Percentiles rank a stretch among this genome's conserved stretches.
Evolutionary conservation across 192 early-diverging fungal species (phyloP).

Genomic region (Mortierella antarctica): DNA sequence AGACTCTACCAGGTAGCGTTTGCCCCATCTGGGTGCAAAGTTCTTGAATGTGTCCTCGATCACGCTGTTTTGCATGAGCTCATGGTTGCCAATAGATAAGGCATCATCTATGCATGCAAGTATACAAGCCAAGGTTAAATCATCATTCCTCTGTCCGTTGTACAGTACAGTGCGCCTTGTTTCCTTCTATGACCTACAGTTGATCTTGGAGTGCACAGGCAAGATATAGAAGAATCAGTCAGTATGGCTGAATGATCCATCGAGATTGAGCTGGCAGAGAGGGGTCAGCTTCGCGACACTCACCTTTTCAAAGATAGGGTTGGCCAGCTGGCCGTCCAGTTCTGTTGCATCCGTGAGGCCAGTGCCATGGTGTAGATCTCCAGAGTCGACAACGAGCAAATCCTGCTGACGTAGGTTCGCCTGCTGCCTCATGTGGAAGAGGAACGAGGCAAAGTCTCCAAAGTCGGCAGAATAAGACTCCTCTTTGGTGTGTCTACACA

Average conservation of each 20-base stretch:
- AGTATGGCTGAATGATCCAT: neutral
- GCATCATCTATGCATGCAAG: conserved; percentile 6
- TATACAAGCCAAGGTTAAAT: no score
- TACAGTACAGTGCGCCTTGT: neutral
- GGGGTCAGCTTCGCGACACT: neutral
- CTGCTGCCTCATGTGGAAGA: conserved; percentile 59
- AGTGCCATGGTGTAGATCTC: conserved; percentile 53
- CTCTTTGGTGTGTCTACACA: conserved; percentile 45
- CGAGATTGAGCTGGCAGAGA: no score
- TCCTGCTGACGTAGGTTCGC: conserved; percentile 57
- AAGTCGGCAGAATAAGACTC: conserved; percentile 59
- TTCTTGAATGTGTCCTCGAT: conserved; percentile 34
- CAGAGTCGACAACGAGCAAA: conserved; percentile 65
- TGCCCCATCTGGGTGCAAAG: conserved; percentile 53
- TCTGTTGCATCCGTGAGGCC: conserved; percentile 53
- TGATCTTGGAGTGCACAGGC: conserved; percentile 3
- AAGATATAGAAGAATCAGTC: neutral
- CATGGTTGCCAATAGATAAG: conserved; percentile 44
- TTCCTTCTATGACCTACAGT: conserved; percentile 9
- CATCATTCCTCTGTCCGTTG: neutral
- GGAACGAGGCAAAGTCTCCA: conserved; percentile 66
- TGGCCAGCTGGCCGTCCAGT: conserved; percentile 37
- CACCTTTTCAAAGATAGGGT: conserved; percentile 54
- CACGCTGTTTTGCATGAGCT: conserved; percentile 27
- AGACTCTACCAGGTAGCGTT: conserved; percentile 17